Percentiles rank a stretch among this genome's conserved stretches.
Conservation (phyloP, 306 rosid genomes). For the Alnus rubra region DNA sequence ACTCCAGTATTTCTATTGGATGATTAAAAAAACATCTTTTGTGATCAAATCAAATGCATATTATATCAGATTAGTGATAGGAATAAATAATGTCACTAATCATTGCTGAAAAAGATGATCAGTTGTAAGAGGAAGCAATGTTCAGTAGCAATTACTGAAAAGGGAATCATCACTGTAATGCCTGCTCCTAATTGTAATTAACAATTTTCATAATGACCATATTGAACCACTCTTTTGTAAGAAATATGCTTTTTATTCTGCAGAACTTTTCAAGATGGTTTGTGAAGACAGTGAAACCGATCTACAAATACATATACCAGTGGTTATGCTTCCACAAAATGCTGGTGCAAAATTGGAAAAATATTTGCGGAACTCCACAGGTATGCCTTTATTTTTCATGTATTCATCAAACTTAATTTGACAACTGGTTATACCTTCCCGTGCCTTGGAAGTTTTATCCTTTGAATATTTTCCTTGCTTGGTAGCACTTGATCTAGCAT, state of each 20-base stretch:
- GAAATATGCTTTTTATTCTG: slow-evolving; percentile 17
- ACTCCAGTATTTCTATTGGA: background rate
- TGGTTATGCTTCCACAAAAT: slow-evolving; percentile 94
- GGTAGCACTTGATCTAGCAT: slow-evolving; percentile 8
- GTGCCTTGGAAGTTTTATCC: slow-evolving; percentile 7
- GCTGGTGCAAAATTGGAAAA: slow-evolving; percentile 72
- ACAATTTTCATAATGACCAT: background rate
- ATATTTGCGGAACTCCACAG: slow-evolving; percentile 55
- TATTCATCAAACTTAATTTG: background rate
- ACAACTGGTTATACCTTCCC: slow-evolving; percentile 16
- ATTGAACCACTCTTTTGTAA: slow-evolving; percentile 10
- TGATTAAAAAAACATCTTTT: background rate
- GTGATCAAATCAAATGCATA: background rate
- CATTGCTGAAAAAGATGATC: background rate
- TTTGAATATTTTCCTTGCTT: slow-evolving; percentile 15
- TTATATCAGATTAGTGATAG: background rate
- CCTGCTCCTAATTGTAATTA: background rate
- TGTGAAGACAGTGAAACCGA: slow-evolving; percentile 81
- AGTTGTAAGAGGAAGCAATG: background rate
- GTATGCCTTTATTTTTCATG: slow-evolving; percentile 36
- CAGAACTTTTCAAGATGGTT: slow-evolving; percentile 99
- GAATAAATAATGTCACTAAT: background rate
- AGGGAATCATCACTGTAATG: slow-evolving; percentile 1
- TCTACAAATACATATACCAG: slow-evolving; percentile 72
- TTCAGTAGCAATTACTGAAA: slow-evolving; percentile 1